Evolutionary conservation across 805 yeast species (phyloP).

Genomic region (Metschnikowia kofuensis): DNA sequence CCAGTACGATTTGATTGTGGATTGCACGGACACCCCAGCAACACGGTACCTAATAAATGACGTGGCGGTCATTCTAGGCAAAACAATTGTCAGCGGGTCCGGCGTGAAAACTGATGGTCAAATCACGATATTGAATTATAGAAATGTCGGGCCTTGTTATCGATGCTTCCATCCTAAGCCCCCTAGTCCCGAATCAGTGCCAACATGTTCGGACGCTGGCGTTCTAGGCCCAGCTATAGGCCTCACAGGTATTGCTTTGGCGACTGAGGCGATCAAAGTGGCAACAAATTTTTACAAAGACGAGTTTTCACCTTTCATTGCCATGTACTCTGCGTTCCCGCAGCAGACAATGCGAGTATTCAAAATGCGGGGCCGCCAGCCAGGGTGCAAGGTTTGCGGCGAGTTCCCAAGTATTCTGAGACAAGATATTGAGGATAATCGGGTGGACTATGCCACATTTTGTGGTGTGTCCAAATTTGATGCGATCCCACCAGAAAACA

Average conservation of each 20-base stretch:
- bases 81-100: constrained; percentile 85
- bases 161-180: constrained; percentile 91
- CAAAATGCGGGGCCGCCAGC: constrained; percentile 71
- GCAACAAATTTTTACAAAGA: constrained; percentile 53
- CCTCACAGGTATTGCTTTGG: constrained; percentile 82
- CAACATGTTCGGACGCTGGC: constrained; percentile 90
- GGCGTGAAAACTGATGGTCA: constrained; percentile 94
- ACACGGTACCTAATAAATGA: constrained; percentile 87
- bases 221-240: constrained; percentile 97
- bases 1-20: constrained; percentile 75
- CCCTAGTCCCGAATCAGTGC: constrained; percentile 78
- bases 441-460: constrained; percentile 63
- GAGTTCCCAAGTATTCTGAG: constrained; percentile 47
- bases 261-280: constrained; percentile 79
- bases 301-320: constrained; percentile 64
- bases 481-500: constrained; percentile 42
- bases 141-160: constrained; percentile 80
- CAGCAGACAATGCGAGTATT: constrained; percentile 66
- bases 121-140: constrained; percentile 67
- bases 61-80: constrained; percentile 63
- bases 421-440: constrained; percentile 43
- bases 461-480: constrained; percentile 62
- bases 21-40: constrained; percentile 92
- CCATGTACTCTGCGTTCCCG: constrained; percentile 66
- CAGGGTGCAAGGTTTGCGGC: constrained; percentile 65